Evolutionary conservation across 257 asterid genomes (phyloP), one percentile per base, ranked within the genome.

Genomic region (Solanum megistacrolobum): DNA sequence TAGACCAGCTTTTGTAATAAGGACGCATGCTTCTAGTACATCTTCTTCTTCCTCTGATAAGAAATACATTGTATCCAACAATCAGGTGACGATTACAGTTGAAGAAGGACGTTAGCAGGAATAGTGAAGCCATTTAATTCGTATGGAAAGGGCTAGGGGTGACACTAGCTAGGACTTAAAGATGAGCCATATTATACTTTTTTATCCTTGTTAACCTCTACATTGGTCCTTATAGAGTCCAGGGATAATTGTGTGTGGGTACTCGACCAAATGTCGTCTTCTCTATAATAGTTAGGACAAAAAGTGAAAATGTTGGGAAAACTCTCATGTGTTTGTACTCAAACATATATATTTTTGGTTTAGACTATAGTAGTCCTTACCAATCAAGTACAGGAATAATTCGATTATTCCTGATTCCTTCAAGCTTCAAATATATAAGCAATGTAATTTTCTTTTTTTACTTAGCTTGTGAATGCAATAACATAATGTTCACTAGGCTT

Each of bases 1-100:
- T 38, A 88, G 86, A 79, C 92, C 90, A 5, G 88, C 87, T n/a
- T 89, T 87, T 73, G 78, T 66, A 2, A 34, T 27, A 62, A 83
- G 90, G 75, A 84, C 10, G 18, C 58, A 58, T 9, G 16, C 68
- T n/a, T 48, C 65, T 87, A 14, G 76, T 4, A 74, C 18, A 35
- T 27, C 71, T 0, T 79, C 86, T 39, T 38, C 35, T 39, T n/a
- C 60, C 18, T 39, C 60, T 4, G 2, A 29, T n/a, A n/a, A 76
- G 60, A 48, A 76, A 12, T 76, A 12, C 60, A 58, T 58, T 1
- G n/a, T 20, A 23, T 60, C 89, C 12, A 32, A 39, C 14, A 87
- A 78, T 65, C 39, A 78, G 16, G 35, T 78, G 68, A 76, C 89
- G 66, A 29, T 87, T 14, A 38, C 86, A 18, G 84, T 65, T 8